Base-by-base conservation (phyloP, 2,329 filamentous ascomycete species). In the Raffaelea arxii region DNA sequence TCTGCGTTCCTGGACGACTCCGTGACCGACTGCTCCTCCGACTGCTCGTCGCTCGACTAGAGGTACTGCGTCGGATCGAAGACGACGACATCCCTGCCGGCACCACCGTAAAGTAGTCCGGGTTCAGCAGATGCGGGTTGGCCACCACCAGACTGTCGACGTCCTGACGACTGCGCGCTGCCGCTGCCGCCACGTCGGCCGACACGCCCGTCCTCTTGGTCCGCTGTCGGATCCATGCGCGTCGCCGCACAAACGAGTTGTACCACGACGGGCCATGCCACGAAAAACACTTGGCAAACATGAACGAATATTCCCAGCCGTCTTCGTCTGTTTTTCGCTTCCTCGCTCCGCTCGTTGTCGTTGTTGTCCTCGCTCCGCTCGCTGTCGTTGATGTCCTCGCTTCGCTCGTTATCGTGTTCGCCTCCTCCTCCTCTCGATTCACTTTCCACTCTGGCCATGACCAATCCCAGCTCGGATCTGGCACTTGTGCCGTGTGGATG, bases 391-490 rank as follows among this genome's bases (percentile, higher is more conserved):
- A n/a, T 16, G 27, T 16, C 9, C 27, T 16, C 27, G 16, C 27
- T 9, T 32, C 27, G 9, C 27, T 32, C 27, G n/a, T n/a, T n/a
- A n/a, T n/a, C n/a, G n/a, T n/a, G n/a, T n/a, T n/a, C 50, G 84
- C 83, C 3, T 16, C 27, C 27, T 16, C 27, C 16, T 84, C 77
- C 69, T 91, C 87, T 75, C 87, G 69, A 49, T 78, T 74, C 54
- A 84, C 58, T 24, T 68, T 71, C 80, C 80, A 84, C 44, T 79
- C 77, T 2, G 77, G 71, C 78, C 78, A 83, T 2, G 68, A 80
- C 92, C 92, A 98, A 60, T 87, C 81, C 92, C 92, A 98, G 51
- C 83, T 87, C 6, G 92, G 92, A 60, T 98, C 92, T 0, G 92
- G 92, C 2, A 95, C 79, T 62, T 96, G 90, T 0, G 91, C 89